These are phyloP conservation scores for Coniella lustricola DNA, from an alignment of 2,329 filamentous ascomycete genomes.

Conservation along the genomic window DNA sequence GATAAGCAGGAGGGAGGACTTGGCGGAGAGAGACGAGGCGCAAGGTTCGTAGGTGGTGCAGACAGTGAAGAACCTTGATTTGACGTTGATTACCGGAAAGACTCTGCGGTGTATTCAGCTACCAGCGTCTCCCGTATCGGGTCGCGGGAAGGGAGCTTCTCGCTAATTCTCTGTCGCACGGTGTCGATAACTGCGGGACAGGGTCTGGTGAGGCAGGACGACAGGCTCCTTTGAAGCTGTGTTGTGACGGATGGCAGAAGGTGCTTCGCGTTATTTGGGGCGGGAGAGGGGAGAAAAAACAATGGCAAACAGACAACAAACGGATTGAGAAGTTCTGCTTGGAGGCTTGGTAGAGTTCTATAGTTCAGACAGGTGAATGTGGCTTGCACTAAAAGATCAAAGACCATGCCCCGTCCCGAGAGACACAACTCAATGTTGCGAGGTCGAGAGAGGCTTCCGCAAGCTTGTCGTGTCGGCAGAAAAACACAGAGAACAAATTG, in stretches of 20 bases:
- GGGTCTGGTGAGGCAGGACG: constrained; percentile 11
- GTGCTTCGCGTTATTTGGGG: constrained; percentile 15
- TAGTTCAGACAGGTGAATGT: constrained; percentile 8
- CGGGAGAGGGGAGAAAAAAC: not conserved
- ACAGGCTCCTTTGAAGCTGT: constrained; percentile 10
- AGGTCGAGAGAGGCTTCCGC: constrained; percentile 17
- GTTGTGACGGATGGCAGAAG: constrained; percentile 11
- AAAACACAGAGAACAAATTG: constrained; percentile 19
- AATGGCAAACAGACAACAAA: constrained; percentile 5
- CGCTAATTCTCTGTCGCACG: constrained; percentile 12
- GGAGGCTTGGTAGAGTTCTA: constrained; percentile 14
- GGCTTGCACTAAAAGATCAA: constrained; percentile 13
- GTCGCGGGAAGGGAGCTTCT: constrained; percentile 3
- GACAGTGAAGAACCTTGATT: constrained; percentile 9
- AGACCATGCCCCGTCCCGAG: constrained; percentile 14
- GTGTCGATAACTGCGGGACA: constrained; percentile 12
- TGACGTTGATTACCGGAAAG: constrained; percentile 7
- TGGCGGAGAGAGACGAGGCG: constrained; percentile 9
- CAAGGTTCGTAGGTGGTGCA: constrained; percentile 13
- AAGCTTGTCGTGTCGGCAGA: constrained; percentile 17
- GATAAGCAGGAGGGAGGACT: constrained; percentile 4
- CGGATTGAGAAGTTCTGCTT: constrained; percentile 5
- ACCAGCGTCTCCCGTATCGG: constrained; percentile 1
- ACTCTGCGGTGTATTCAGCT: constrained; percentile 10
- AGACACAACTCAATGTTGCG: constrained; percentile 20